phyloP scores from a whole-genome alignment of 2,329 filamentous ascomycete species.

The Nannizzia gypsea region DNA sequence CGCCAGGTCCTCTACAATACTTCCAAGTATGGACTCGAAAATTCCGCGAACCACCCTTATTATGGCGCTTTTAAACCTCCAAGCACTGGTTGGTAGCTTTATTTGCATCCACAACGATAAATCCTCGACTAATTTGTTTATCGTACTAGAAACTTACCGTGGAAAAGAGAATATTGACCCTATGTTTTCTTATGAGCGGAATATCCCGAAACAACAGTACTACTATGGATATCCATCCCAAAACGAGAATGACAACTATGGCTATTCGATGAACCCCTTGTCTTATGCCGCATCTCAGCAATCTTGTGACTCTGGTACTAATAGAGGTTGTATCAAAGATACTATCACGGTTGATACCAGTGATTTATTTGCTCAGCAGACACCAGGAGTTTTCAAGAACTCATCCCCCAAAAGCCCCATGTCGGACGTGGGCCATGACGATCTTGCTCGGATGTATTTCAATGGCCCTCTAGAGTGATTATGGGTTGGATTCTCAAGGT shows the following conservation, averaged over 20 bases:
- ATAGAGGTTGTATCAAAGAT: constrained; percentile 7
- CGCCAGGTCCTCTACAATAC: constrained; percentile 19
- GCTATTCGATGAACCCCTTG: constrained; percentile 26
- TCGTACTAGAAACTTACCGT: constrained; percentile 11
- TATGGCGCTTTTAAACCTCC: constrained; percentile 4
- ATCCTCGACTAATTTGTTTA: constrained; percentile 10
- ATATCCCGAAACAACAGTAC: constrained; percentile 17
- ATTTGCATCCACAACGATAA: background rate
- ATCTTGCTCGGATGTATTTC: constrained; percentile 26
- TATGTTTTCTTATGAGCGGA: constrained; percentile 17
- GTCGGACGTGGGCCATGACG: constrained; percentile 25
- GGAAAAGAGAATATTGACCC: constrained; percentile 33
- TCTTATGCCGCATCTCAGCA: constrained; percentile 16
- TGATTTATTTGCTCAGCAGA: constrained; percentile 9
- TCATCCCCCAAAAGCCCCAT: constrained; percentile 26
- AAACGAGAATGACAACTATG: constrained; percentile 18
- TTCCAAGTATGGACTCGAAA: background rate
- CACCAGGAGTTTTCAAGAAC: constrained; percentile 14
- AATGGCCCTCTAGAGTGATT: constrained; percentile 13
- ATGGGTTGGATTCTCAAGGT: background rate
- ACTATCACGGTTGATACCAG: constrained; percentile 1
- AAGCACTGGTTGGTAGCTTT: background rate
- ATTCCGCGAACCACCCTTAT: background rate
- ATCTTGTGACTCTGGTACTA: constrained; percentile 11
- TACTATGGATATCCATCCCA: constrained; percentile 18